phyloP scores from a whole-genome alignment of 2,329 filamentous ascomycete genomes.

The Dothistroma pini region DNA sequence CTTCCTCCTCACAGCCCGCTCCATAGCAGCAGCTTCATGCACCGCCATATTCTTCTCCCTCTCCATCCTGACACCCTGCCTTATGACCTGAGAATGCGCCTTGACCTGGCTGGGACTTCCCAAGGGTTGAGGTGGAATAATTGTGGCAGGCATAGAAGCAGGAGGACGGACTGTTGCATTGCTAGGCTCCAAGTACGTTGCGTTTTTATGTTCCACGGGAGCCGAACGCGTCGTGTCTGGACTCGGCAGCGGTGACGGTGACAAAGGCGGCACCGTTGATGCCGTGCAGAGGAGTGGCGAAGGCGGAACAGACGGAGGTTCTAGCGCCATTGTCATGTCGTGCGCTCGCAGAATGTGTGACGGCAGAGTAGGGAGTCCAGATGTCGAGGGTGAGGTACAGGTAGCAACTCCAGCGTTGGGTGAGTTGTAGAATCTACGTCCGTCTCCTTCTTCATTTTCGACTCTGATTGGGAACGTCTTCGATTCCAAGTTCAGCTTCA shows the following conservation, averaged over 20 bases:
- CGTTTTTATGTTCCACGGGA: not conserved
- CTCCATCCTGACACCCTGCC: slow-evolving; percentile 18
- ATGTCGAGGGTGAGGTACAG: not conserved
- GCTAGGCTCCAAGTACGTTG: not conserved
- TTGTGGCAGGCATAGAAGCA: not conserved
- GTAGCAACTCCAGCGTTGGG: not conserved
- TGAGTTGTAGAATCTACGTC: not conserved
- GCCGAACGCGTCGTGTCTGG: not conserved
- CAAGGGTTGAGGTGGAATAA: not conserved
- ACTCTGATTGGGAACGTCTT: not conserved
- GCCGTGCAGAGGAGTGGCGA: slow-evolving; percentile 17
- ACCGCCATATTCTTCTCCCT: slow-evolving; percentile 21
- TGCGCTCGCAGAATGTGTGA: slow-evolving; percentile 14
- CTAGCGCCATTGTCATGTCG: slow-evolving; percentile 6
- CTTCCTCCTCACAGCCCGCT: slow-evolving; percentile 20
- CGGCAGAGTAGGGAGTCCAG: slow-evolving; percentile 12
- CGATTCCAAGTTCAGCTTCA: slow-evolving; percentile 2
- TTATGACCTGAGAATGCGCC: slow-evolving; percentile 10
- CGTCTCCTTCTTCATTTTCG: not conserved
- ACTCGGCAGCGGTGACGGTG: not conserved
- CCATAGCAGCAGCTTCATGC: slow-evolving; percentile 23
- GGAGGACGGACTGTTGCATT: not conserved
- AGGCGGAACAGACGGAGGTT: not conserved
- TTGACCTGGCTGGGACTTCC: not conserved
- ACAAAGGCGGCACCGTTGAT: slow-evolving; percentile 11